Evolutionary conservation across 1,284 basidiomycete genomes (phyloP).

Genomic region (Flammula alnicola): DNA sequence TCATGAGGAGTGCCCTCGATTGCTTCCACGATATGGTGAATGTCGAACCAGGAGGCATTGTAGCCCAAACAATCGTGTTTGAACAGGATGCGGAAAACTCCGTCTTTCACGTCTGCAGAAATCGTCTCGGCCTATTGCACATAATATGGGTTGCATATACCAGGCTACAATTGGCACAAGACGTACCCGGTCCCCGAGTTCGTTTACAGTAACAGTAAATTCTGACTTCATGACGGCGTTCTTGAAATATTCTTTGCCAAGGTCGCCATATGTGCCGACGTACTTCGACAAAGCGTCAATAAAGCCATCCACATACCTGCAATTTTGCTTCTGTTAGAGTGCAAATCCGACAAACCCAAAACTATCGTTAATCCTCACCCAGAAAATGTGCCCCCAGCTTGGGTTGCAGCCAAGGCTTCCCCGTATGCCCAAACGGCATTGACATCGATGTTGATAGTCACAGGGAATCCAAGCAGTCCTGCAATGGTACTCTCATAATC

Average conservation of each 20-base stretch:
- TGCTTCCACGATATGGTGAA: slow-evolving; percentile 30
- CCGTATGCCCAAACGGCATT: slow-evolving; percentile 38
- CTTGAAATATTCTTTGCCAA: slow-evolving; percentile 40
- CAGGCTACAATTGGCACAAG: too few relatives aligned
- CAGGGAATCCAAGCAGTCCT: slow-evolving; percentile 29
- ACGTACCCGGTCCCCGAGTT: slow-evolving; percentile 32
- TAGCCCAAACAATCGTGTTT: slow-evolving; percentile 29
- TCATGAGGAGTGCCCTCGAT: slow-evolving; percentile 33
- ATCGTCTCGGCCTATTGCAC: slow-evolving; percentile 30
- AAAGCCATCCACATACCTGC: slow-evolving; percentile 40
- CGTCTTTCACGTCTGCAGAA: slow-evolving; percentile 35
- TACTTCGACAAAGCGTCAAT: slow-evolving; percentile 31
- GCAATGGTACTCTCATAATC: slow-evolving; percentile 32
- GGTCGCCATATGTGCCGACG: slow-evolving; percentile 34
- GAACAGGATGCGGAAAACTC: slow-evolving; percentile 39
- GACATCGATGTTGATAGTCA: slow-evolving; percentile 35
- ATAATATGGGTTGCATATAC: slow-evolving; percentile 1
- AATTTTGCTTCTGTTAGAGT: not conserved
- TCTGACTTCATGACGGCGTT: slow-evolving; percentile 36
- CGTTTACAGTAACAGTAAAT: slow-evolving; percentile 36
- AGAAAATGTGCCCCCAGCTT: slow-evolving; percentile 26
- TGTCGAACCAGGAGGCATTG: slow-evolving; percentile 28
- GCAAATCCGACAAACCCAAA: not conserved
- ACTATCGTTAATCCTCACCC: slow-evolving; percentile 26
- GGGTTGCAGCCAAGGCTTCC: slow-evolving; percentile 20